Base-by-base conservation (phyloP, 306 rosid species). In the Cicer arietinum region DNA sequence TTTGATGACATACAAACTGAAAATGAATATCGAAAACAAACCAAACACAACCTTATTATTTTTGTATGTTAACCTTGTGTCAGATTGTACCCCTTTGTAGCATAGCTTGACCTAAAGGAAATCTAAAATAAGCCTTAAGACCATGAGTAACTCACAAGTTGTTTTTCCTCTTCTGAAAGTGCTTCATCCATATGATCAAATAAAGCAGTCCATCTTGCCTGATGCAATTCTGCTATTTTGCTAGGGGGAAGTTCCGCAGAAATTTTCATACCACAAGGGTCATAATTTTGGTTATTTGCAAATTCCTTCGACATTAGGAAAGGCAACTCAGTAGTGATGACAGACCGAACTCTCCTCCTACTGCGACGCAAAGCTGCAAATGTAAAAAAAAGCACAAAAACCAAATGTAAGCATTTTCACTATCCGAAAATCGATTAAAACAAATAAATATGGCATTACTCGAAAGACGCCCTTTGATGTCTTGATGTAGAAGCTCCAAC, bases 111-210 rank as follows among this genome's bases (percentile, higher is more conserved):
- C 51, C 45, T 4, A 53, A 61, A 44, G 14, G 18, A 80, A 67
- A 11, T 40, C 43, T 60, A 35, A 25, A 73, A 64, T 20, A 56
- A 56, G 37, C 30, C 13, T n/a, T 3, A 37, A 48, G 48, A 74
- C 37, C 9, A 59, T 22, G 22, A 47, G 47, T 53, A 50, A 86
- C 98, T 86, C 72, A 95, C 99, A 47, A 95, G 96, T 70, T 95
- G 96, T 63, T 88, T 89, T 89, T 95, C 98, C 86, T 95, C 99
- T 73, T 92, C 98, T 16, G 87, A 68, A 78, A 95, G 99, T 9
- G 93, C 82, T 83, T 80, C 89, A 60, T 95, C 96, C 99, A 95
- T 90, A 74, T 88, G 92, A 77, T 86, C 88, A 79, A 95, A 95
- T 82, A 92, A 78, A 43, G 84, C 76, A 56, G 81, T 74, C 99